Evolutionary conservation across 148 eudicot species (phyloP), one percentile per base, ranked within the genome.

Genomic region (Nepenthes mirabilis): DNA sequence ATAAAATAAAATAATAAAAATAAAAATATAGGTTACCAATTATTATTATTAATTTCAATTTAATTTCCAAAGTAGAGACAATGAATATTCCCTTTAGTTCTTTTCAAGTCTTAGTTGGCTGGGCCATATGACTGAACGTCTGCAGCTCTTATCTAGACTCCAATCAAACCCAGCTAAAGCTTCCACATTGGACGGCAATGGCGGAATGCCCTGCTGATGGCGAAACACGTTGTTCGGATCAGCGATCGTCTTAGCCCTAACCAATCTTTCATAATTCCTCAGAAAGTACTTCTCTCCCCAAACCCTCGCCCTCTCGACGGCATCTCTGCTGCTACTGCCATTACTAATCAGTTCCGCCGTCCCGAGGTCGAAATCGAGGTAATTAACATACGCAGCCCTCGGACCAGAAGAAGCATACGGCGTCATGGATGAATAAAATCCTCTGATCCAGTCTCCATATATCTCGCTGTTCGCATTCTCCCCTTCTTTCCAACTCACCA

Each of bases 261-360:
- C 90, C 63, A 84, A 58, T 68, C 83, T 74, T 11, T 79, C 85
- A 33, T 83, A 78, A 71, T 83, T 83, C 2, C 68, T 63, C 47
- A 69, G 60, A 70, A 83, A 83, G 58, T 84, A 84, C 60, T 74
- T 81, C 56, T 80, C 73, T 0, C 89, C 85, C 85, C 85, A 83
- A 58, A 48, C 61, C 52, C 89, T 70, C 35, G 75, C 85, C 54
- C 34, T 59, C 70, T 78, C 89, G 48, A 80, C 85, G 1, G 55
- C 80, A 55, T 74, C 69, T 12, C 9, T 59, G 9, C 51, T 33
- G 11, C 14, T 1, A 36, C 4, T 34, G 5, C 11, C 52, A 49
- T 49, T 49, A n/a, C 6, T 2, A n/a, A 10, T 2, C n/a, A n/a
- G 23, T 10, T 67, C 52, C 54, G 36, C 43, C 14, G 65, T 71